phyloP scores from a whole-genome alignment of 2,329 filamentous ascomycete genomes.

The Pseudocercospora cruenta region DNA sequence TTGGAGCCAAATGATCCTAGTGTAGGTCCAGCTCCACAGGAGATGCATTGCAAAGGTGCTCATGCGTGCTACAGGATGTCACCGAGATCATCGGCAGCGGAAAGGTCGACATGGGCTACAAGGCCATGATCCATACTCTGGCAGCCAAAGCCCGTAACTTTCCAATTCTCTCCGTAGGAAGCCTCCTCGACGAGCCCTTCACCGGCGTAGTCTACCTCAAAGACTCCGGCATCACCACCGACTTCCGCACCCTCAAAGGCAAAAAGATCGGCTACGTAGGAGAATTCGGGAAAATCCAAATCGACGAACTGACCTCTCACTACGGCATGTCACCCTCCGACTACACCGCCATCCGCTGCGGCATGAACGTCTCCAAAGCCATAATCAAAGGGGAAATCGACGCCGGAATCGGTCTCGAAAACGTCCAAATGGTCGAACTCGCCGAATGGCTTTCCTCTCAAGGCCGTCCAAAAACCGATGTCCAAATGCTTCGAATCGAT shows the following conservation, averaged over 20 bases:
- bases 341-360: slow-evolving; percentile 77
- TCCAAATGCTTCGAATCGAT: slow-evolving; percentile 81
- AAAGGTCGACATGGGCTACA: slow-evolving; percentile 78
- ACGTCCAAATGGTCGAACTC: slow-evolving; percentile 81
- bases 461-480: slow-evolving; percentile 66
- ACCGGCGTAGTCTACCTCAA: slow-evolving; percentile 79
- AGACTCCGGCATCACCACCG: slow-evolving; percentile 71
- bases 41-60: too few species aligned
- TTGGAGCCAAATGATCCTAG: slow-evolving; percentile 79
- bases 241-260: slow-evolving; percentile 74
- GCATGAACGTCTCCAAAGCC: slow-evolving; percentile 79
- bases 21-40: slow-evolving; percentile 53
- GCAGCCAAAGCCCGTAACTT: slow-evolving; percentile 78
- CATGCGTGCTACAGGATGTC: slow-evolving; percentile 60
- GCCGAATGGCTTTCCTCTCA: slow-evolving; percentile 72
- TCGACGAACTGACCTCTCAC: slow-evolving; percentile 77
- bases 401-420: slow-evolving; percentile 76
- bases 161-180: slow-evolving; percentile 72
- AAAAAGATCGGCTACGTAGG: slow-evolving; percentile 80
- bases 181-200: slow-evolving; percentile 77
- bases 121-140: slow-evolving; percentile 82
- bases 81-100: slow-evolving; percentile 78
- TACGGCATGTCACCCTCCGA: slow-evolving; percentile 74
- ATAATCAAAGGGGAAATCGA: slow-evolving; percentile 74
- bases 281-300: slow-evolving; percentile 71